These are phyloP conservation scores for Fusarium pseudograminearum DNA, from an alignment of 2,329 filamentous ascomycete species.

Conservation along the genomic window DNA sequence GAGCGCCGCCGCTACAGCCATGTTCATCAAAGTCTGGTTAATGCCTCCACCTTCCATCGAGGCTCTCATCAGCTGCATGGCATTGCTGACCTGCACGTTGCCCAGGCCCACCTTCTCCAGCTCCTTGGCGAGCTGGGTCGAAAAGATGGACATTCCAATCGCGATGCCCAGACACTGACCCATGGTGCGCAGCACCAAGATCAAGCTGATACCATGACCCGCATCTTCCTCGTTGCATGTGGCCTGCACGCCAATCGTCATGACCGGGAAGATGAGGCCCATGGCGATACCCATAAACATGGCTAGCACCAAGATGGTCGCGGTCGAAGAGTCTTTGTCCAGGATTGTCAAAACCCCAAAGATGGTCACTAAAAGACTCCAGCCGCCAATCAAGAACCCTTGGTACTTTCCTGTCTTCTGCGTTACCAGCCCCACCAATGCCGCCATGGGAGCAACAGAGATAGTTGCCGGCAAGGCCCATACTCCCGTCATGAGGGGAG, in stretches of 20 bases:
- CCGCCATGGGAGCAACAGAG: constrained; percentile 71
- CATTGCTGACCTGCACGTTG: constrained; percentile 25
- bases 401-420: constrained; percentile 69
- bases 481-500: constrained; percentile 52
- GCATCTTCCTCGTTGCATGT: constrained; percentile 35
- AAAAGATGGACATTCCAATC: constrained; percentile 45
- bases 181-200: constrained; percentile 43
- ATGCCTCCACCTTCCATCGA: constrained; percentile 33
- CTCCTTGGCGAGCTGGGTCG: constrained; percentile 33
- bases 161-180: constrained; percentile 49
- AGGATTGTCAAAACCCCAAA: constrained; percentile 67
- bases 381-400: constrained; percentile 71
- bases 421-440: constrained; percentile 66
- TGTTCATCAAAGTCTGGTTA: constrained; percentile 9
- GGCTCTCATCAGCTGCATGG: constrained; percentile 41
- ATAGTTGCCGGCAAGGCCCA: constrained; percentile 70
- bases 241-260: constrained; percentile 73
- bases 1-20: constrained; percentile 36
- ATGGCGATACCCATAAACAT: constrained; percentile 70
- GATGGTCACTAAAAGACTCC: constrained; percentile 69
- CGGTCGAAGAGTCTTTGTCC: constrained; percentile 60
- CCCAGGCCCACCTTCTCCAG: constrained; percentile 24
- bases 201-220: constrained; percentile 46
- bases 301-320: constrained; percentile 71
- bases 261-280: constrained; percentile 74